Evolutionary conservation across 73 alveolate species (phyloP), one percentile per base, ranked within the genome.

Genomic region (Uronychia binucleata): DNA sequence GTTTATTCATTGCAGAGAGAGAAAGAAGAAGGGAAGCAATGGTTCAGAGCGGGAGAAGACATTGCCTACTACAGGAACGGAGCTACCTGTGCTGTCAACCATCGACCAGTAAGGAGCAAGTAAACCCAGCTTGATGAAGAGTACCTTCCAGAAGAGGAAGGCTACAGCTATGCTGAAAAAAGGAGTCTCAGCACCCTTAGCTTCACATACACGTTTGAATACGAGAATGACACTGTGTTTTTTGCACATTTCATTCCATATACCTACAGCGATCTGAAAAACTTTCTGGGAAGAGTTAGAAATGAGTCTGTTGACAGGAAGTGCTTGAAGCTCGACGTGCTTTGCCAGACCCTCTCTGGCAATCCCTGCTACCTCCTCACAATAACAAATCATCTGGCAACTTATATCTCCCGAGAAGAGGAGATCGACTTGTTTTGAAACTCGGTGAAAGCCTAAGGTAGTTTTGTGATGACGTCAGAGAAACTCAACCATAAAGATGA

Each of bases 181-280:
- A n/a, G n/a, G n/a, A n/a, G n/a, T n/a, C n/a, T n/a, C n/a, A n/a
- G n/a, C 83, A 96, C 99, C 26, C 91, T 95, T 86, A 76, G 89
- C 77, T 95, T 89, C 81, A 94, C 97, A 74, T 95, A 86, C 33
- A 84, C 90, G 60, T 90, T 74, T 33, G 94, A 34, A 34, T 79
- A 93, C 81, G 95, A 95, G 78, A 77, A 79, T 58, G 98, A 95
- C 77, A 96, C 90, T 79, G 97, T 95, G 1, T 95, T 82, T 92
- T 95, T 95, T 83, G 98, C 98, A 19, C 95, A 93, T 86, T 92
- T 95, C 35, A 83, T 95, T 74, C 98, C 98, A 8, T 95, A 88
- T 84, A 95, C 98, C 5, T 95, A 93, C 81, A 34, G 97, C 25
- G 96, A 94, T 58, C 82, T 97, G 79, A 87, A 76, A 58, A 90